Base-by-base conservation (phyloP, 192 early-diverging fungal species). In the Coemansia sp. region DNA sequence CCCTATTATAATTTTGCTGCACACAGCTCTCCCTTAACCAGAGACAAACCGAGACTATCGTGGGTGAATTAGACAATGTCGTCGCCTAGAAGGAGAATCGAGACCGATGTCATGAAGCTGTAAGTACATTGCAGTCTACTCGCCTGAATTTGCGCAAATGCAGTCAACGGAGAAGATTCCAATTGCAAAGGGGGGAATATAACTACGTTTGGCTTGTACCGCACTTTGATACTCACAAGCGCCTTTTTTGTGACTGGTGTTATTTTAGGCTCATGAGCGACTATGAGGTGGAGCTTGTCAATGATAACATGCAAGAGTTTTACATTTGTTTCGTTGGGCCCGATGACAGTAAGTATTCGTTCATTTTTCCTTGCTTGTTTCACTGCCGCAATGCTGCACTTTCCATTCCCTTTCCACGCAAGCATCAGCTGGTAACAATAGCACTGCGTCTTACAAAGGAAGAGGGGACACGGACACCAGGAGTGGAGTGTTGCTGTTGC, bases 251-350 rank as follows among this genome's bases (percentile, higher is more conserved):
- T 58, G 30, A 24, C 34, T 41, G n/a, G 14, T 51, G 23, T 55
- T 39, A 1, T 30, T 49, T 43, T 81, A 98, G 97, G 62, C 86
- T 99, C 12, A 99, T 99, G 97, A 94, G 94, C 83, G 96, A 99
- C 85, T 98, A 98, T 84, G 95, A 99, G 78, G 96, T 99, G 30
- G 95, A 92, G 26, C 89, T 99, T 39, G 95, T 98, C 49, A 97
- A 99, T 73, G 96, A 98, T 80, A 98, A 93, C 75, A 99, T 99
- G 96, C 96, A 99, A 86, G 97, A 98, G 76, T 96, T 98, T 66
- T 96, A 94, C 78, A 90, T 98, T 43, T 83, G 90, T 36, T 97
- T 99, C 69, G 85, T 90, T 77, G 97, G 97, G 12, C 97, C 97
- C 6, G 86, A 90, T 48, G 97, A 94, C 67, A 99, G 94, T 96